Evolutionary conservation across 345 rosid genomes (phyloP).

Genomic region (Salix purpurea): DNA sequence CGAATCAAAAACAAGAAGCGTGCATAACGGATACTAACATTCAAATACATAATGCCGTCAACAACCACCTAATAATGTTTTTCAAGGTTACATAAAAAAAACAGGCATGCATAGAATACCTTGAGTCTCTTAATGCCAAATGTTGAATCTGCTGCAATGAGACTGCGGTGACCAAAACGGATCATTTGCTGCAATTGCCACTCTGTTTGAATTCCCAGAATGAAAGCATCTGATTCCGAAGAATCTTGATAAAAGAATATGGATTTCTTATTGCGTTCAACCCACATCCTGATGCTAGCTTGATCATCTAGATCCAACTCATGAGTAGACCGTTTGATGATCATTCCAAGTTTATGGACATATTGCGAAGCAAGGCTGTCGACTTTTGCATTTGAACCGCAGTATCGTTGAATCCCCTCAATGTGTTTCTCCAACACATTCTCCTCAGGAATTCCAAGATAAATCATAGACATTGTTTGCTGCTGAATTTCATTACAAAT

Average conservation of each 20-base stretch:
- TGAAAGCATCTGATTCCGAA: slow-evolving; percentile 65
- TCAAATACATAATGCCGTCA: slow-evolving; percentile 15
- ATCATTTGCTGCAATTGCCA: slow-evolving; percentile 92
- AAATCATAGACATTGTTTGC: slow-evolving; percentile 89
- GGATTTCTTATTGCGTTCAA: slow-evolving; percentile 78
- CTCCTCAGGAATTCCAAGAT: slow-evolving; percentile 92
- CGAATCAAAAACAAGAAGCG: slow-evolving; percentile 88
- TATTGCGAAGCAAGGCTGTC: slow-evolving; percentile 77
- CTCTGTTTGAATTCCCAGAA: slow-evolving; percentile 92
- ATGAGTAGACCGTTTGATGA: slow-evolving; percentile 76
- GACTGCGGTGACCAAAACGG: slow-evolving; percentile 80
- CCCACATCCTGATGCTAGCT: slow-evolving; percentile 82
- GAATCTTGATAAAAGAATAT: slow-evolving; percentile 82
- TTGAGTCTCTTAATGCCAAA: slow-evolving; percentile 88
- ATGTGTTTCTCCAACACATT: slow-evolving; percentile 91
- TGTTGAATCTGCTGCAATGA: slow-evolving; percentile 77
- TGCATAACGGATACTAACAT: slow-evolving; percentile 78
- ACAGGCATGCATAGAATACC: slow-evolving; percentile 36
- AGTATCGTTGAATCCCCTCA: slow-evolving; percentile 84
- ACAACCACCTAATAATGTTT: background rate
- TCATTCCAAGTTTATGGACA: slow-evolving; percentile 92
- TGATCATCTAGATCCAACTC: slow-evolving; percentile 93
- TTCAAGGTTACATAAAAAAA: background rate
- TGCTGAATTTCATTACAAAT: slow-evolving; percentile 79
- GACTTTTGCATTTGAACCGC: slow-evolving; percentile 65